Evolutionary conservation across 495 filamentous ascomycete genomes (phyloP), one percentile per base, ranked within the genome.

Genomic region (Zalerion maritima): DNA sequence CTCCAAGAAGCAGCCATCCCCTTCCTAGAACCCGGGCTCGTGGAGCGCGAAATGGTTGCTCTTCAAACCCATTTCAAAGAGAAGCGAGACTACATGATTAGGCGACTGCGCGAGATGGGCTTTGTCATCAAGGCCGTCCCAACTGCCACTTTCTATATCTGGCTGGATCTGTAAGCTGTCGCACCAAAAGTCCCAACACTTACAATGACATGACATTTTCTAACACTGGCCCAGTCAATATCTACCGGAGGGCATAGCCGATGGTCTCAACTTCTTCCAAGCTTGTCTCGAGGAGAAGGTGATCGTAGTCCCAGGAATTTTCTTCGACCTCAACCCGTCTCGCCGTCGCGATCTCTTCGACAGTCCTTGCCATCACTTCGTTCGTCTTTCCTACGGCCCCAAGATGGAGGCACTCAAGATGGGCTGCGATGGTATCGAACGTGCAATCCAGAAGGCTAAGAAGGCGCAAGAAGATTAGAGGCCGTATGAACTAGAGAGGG

Each of bases 231-330:
- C 63, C 13, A 59, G 64, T 48, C 50, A 67, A 43, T 57, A 60
- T 37, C 53, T 86, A 4, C 80, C 80, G 1, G 71, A 69, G 12
- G 73, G 68, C 34, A 89, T 96, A 50, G 75, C 74, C 31, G 87
- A 94, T 50, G 87, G 87, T 2, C 55, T 96, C 45, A 94, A 91
- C 52, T 96, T 96, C 69, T 94, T 96, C 69, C 76, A 87, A 49
- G 81, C 81, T 16, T 86, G 89, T 41, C 54, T 96, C 21, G 68
- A 78, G 40, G 81, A 93, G 65, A 89, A 87, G 63, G 80, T 89
- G 35, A 92, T 94, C 41, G 84, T 94, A 2, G 87, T 94, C 0
- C 85, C 87, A 0, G 87, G 87, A 25, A 94, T 96, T 49, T 83
- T 83, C 52, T 81, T 83, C 39, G 78, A 96, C 43, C 50, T 96